Evolutionary conservation across 768 basidiomycete genomes (phyloP).

Genomic region (Termitomyces sp.): DNA sequence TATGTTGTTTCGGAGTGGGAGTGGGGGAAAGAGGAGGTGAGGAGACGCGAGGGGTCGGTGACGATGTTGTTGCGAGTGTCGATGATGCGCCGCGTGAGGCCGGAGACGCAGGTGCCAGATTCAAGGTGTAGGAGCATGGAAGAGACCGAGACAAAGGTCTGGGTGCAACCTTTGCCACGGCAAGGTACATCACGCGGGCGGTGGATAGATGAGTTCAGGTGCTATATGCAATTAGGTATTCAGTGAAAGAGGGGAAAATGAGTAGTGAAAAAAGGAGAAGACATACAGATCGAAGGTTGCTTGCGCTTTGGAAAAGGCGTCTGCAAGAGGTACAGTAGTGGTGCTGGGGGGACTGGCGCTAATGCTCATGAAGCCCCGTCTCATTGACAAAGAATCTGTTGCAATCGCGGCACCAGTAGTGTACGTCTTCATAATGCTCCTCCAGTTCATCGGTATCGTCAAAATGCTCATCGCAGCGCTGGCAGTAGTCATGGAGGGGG

Average conservation of each 20-base stretch:
- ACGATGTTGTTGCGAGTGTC: constrained; percentile 39
- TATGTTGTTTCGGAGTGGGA: constrained; percentile 12
- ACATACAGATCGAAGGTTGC: constrained; percentile 26
- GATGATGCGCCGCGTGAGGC: constrained; percentile 34
- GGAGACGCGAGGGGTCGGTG: constrained; percentile 49
- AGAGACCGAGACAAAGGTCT: constrained; percentile 44
- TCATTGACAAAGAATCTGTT: constrained; percentile 34
- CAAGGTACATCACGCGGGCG: constrained; percentile 28
- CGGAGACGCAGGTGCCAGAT: constrained; percentile 49
- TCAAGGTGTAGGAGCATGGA: constrained; percentile 63
- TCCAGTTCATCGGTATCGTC: constrained; percentile 23
- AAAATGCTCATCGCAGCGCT: constrained; percentile 42
- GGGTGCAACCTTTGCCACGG: constrained; percentile 37
- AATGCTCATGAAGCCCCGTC: constrained; percentile 40
- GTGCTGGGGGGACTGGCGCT: constrained; percentile 34
- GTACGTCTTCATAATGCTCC: constrained; percentile 33
- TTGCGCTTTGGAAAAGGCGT: constrained; percentile 34
- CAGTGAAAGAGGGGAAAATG: not conserved
- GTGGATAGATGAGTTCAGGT: constrained; percentile 52
- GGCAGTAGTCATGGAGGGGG: constrained; percentile 46
- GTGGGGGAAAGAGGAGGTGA: constrained; percentile 26
- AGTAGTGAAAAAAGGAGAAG: not conserved
- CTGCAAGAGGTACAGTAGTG: constrained; percentile 42
- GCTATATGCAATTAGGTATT: constrained; percentile 19
- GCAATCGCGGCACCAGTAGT: constrained; percentile 40